These are phyloP conservation scores for Ophiostoma novo-ulmi DNA, from an alignment of 2,329 filamentous ascomycete species.

Conservation along the genomic window DNA sequence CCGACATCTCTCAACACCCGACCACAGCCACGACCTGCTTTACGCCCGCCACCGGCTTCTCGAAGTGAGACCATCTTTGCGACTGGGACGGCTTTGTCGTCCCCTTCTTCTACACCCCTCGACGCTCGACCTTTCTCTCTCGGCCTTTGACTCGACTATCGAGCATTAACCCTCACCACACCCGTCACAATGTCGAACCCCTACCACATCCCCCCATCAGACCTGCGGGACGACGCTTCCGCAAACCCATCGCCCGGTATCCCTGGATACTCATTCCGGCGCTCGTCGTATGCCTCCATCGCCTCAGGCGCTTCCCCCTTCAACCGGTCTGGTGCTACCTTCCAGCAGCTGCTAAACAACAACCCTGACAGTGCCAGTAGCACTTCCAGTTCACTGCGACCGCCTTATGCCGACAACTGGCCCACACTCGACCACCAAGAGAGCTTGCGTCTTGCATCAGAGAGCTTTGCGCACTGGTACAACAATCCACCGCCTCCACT, in stretches of 20 bases:
- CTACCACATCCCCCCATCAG: constrained; percentile 33
- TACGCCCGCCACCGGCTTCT: not conserved
- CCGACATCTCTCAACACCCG: no score
- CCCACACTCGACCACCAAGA: constrained; percentile 16
- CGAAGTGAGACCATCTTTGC: not conserved
- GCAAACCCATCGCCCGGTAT: constrained; percentile 29
- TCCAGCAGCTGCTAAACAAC: constrained; percentile 47
- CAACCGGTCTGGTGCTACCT: constrained; percentile 39
- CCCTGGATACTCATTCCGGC: constrained; percentile 34
- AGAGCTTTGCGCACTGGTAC: constrained; percentile 13
- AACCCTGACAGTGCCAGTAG: constrained; percentile 19
- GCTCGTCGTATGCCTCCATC: constrained; percentile 42
- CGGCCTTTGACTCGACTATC: not conserved
- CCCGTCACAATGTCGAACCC: constrained; percentile 40
- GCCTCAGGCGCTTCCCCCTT: constrained; percentile 35
- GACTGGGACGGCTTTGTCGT: constrained; percentile 4
- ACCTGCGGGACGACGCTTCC: constrained; percentile 34
- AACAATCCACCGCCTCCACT: constrained; percentile 27
- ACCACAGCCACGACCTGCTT: not conserved
- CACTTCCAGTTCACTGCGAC: constrained; percentile 27
- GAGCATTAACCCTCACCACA: not conserved
- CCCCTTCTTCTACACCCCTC: not conserved
- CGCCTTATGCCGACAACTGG: constrained; percentile 24
- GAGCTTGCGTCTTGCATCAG: not conserved
- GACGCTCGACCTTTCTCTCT: not conserved